Evolutionary conservation across 306 rosid species (phyloP), one percentile per base, ranked within the genome.

Genomic region (Cicer chorassanicum): DNA sequence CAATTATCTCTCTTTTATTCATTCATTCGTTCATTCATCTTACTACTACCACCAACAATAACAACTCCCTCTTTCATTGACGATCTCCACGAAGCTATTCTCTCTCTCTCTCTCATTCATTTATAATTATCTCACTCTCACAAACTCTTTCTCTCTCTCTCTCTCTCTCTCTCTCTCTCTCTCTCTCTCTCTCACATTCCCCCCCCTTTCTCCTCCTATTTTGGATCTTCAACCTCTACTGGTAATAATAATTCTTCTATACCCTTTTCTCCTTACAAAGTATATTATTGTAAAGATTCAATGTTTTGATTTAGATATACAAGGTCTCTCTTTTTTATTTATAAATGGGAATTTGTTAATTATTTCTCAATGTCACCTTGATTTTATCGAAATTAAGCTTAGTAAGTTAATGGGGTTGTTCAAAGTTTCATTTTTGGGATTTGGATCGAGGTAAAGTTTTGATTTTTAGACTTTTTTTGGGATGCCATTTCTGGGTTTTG

Each of bases 11-110:
- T 29, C 85, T 44, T 39, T 59, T 14, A 38, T 29, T 29, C 12
- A 29, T 29, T 29, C 36, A 29, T 40, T 59, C 44, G 14, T 42
- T 43, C 71, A 65, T 72, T 63, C 48, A 34, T 48, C 64, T 69
- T 45, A 41, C 50, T 50, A 46, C 73, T 56, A 40, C 77, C 69
- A 54, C 6, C 80, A 75, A 66, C 78, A 63, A 16, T 74, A 83
- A 83, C 80, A 56, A 81, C 81, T 65, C 60, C 1, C 42, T 14
- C 68, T 16, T 48, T 51, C 50, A 63, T 74, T 68, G 91, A 74
- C 98, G 98, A 86, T 89, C 92, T 88, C 87, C 45, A 61, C 98
- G 85, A 93, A 73, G 97, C 78, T 61, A 5, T 18, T 18, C 19
- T n/a, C 39, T 9, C 43, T 13, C 63, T 43, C 60, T 70, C 77